Base-by-base conservation (phyloP, 148 eudicot species). In the Spergularia marina region DNA sequence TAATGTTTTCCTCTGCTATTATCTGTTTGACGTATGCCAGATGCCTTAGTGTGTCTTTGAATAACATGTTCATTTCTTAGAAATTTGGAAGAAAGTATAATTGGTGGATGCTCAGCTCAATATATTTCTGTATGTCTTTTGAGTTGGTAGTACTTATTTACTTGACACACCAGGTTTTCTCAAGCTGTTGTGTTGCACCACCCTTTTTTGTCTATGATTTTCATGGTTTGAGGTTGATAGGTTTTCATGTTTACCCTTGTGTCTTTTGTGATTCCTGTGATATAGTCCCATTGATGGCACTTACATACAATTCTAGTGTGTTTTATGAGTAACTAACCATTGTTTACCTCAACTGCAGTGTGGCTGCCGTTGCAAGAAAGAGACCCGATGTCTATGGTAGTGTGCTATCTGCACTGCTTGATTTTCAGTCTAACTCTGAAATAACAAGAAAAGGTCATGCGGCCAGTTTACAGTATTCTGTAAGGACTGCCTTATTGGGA, bases 401-500 rank as follows among this genome's bases (percentile, higher is more conserved):
- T 36, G 68, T 92, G 47, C 76, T 90, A 57, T 84, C 89, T 68
- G 92, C 87, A 18, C 80, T 95, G 76, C 91, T 95, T 64, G 91
- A 91, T 79, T 92, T 95, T 41, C 79, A 87, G 78, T 77, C 89
- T 52, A 82, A 79, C 57, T 77, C 84, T 76, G 96, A 90, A 83
- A 64, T 65, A 56, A 69, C 77, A 58, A 89, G 83, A 81, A 90
- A 84, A 69, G 85, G 84, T 80, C 99, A 95, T 79, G 70, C 78
- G 76, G 83, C 88, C 76, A 95, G 99, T 76, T 73, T 92, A 80
- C 97, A 88, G 74, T 95, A 90, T 83, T 92, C 97, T 76, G 54
- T 95, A 64, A 85, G 99, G 82, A 89, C 91, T 68, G 96, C 99
- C 47, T 87, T 88, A 65, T 78, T 95, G 81, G 99, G 97, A 61